Evolutionary conservation across 768 basidiomycete species (phyloP), one percentile per base, ranked within the genome.

Genomic region (Cyclocybe cylindracea): DNA sequence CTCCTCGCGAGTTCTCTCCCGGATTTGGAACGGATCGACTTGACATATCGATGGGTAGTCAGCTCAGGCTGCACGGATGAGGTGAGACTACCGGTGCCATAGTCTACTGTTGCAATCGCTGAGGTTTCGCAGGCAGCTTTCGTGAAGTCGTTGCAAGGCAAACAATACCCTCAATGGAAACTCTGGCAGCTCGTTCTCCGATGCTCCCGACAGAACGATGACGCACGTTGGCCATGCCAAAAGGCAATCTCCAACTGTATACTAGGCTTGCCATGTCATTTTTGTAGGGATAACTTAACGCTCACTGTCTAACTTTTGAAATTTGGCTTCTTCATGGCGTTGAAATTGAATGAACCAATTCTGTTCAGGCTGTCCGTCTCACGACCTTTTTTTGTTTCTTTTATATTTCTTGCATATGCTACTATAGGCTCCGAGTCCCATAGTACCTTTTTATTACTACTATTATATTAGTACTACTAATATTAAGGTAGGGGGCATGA

Each of bases 1-100:
- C 40, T 56, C 9, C 46, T 61, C 18, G 53, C 58, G n/a, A 39
- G 48, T 33, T 35, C 37, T 10, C 50, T 61, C 13, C 58, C 61
- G 4, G 45, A 43, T 10, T 44, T 61, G 39, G 50, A 59, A 36
- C 44, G 32, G 41, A 48, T 61, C n/a, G 51, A 61, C 37, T 31
- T 61, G 52, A 55, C 55, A 14, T 61, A 61, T 39, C 46, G 55
- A 9, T 61, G 60, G 60, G 33, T 61, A 39, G 36, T 35, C 36
- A 41, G 19, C 16, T 51, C 44, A 5, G 57, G 44, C 3, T 44
- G 39, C 34, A 47, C 39, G 16, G 50, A 45, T 33, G 52, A 46
- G 48, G 57, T 59, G 55, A 10, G 57, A 51, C 14, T 36, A 32
- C n/a, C 31, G 16, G 4, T 55, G 24, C 2, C 41, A 40, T 14